phyloP scores from a whole-genome alignment of 148 eudicot genomes.

The Rhododendron vialii region DNA sequence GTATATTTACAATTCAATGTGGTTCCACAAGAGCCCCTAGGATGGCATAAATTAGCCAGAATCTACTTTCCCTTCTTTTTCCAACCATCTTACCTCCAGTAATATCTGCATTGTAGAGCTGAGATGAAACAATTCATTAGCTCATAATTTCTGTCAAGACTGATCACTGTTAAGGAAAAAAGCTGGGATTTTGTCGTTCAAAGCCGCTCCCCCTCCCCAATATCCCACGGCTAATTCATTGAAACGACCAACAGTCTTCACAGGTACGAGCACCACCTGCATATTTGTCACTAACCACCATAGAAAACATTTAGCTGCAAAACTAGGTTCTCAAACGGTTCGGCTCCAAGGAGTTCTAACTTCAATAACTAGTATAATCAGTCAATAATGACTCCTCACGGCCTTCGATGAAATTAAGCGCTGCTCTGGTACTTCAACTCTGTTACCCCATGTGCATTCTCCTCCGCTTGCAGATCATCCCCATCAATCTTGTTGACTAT shows the following conservation, averaged over 20 bases:
- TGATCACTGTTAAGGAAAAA: neutral
- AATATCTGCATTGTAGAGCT: neutral
- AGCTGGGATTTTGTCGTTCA: neutral
- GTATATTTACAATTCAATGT: no score
- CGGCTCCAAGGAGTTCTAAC: neutral
- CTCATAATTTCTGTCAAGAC: neutral
- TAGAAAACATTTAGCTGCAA: neutral
- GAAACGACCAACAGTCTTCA: neutral
- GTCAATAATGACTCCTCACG: neutral
- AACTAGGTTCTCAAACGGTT: neutral
- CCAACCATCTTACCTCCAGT: neutral
- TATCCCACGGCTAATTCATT: neutral
- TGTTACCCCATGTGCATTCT: neutral
- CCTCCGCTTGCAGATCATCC: neutral
- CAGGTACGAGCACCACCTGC: neutral
- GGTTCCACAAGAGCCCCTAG: neutral
- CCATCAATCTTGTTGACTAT: neutral
- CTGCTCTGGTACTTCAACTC: neutral
- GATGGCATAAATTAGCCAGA: neutral
- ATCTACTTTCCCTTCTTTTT: neutral
- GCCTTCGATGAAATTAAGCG: neutral
- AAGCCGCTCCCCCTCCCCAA: neutral
- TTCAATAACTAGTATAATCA: neutral
- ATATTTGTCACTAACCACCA: neutral
- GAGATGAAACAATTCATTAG: neutral